Base-by-base conservation (phyloP, 1,284 basidiomycete species). In the Leccinum pachyderme region DNA sequence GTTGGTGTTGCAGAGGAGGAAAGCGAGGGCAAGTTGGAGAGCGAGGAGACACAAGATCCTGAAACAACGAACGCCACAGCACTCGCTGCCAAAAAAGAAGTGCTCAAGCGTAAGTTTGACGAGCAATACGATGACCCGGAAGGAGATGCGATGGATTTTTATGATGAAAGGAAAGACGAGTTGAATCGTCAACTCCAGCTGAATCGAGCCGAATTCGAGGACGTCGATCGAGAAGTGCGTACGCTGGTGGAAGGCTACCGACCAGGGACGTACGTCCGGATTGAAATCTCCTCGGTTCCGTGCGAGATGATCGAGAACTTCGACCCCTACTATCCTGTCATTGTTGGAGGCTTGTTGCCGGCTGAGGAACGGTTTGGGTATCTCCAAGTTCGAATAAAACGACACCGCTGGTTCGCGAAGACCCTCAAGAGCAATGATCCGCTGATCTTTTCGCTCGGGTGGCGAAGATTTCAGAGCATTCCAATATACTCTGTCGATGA, bases 351-450 rank as follows among this genome's bases (percentile, higher is more conserved):
- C 1, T 78, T 99, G n/a, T 80, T 97, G 6, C 81, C 93, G 0
- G 85, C 91, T 0, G 97, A 99, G 73, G 93, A 96, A 72, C 82
- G 87, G 9, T 93, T 98, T 67, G 96, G 95, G 1, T 97, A 89
- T 74, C 80, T 98, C 18, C 96, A 98, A 71, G 95, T 95, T 45
- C 84, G 97, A 52, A 88, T 99, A 73, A 99, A 99, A 76, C 84
- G 95, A 51, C 96, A 99, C 71, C 82, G 96, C 52, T 99, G 97
- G 97, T 93, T 89, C 74, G 81, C 84, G 9, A 85, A 84, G 66
- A 97, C 93, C 6, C 83, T 99, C 64, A 99, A 99, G 79, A 98
- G 91, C 48, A 98, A 99, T 73, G 93, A 99, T 72, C 96, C 97
- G 0, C 81, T 99, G 59, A 92, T 99, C 63, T 85, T 99, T 73